Evolutionary conservation across 345 rosid genomes (phyloP).

Genomic region (Clarkia xantiana): DNA sequence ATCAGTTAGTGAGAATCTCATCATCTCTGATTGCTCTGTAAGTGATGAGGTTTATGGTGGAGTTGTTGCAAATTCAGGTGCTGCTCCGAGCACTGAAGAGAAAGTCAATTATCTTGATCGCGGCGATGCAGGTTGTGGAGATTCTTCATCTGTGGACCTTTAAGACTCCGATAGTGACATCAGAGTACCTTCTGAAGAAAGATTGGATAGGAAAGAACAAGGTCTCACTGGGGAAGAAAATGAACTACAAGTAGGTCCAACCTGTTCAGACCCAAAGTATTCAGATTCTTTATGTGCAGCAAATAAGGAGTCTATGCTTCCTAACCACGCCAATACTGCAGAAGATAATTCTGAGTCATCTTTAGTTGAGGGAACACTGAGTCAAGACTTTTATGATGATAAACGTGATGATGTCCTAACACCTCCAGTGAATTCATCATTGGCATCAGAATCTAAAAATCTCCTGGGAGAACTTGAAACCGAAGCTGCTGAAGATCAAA

Average conservation of each 20-base stretch:
- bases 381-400: background rate
- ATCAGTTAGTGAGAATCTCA: background rate
- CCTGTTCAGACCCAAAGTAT: background rate
- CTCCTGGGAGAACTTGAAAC: conserved; percentile 10
- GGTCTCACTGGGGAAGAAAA: background rate
- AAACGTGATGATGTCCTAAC: background rate
- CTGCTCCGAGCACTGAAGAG: background rate
- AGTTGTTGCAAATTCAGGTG: conserved; percentile 1
- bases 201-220: background rate
- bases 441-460: conserved; percentile 17
- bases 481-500: conserved; percentile 10
- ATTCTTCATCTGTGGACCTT: too few relatives aligned
- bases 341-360: background rate
- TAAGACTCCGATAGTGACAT: background rate
- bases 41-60: background rate
- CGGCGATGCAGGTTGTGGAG: too few relatives aligned
- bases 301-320: background rate
- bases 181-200: background rate
- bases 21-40: background rate
- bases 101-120: too few relatives aligned
- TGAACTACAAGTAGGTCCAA: background rate
- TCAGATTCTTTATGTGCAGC: conserved; percentile 1
- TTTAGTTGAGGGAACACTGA: background rate
- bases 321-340: background rate
- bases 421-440: background rate